Evolutionary conservation across 352 stramenopile genomes (phyloP).

Genomic region (Globisporangium acanthophoron): DNA sequence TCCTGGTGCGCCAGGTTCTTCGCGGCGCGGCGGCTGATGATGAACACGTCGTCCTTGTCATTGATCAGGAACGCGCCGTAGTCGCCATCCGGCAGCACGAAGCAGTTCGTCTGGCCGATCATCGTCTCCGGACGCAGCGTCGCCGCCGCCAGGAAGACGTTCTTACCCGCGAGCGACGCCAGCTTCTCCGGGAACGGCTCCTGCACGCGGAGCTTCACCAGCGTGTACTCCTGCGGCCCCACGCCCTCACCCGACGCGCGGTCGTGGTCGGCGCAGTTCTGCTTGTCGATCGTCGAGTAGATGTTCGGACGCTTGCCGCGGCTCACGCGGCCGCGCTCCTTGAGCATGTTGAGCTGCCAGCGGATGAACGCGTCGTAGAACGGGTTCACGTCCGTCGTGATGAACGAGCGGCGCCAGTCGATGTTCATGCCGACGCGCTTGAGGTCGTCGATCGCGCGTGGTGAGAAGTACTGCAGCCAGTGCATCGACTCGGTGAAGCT

Average conservation of each 20-base stretch:
- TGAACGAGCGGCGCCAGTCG: conserved; percentile 99
- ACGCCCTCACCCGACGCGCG: conserved; percentile 97
- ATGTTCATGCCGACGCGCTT: conserved; percentile 96
- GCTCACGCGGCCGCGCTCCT: conserved; percentile 82
- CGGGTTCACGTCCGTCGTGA: conserved; percentile 98
- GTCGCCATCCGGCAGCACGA: conserved; percentile 97
- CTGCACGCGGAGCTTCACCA: conserved; percentile 96
- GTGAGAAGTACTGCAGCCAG: conserved; percentile 99
- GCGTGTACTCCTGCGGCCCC: conserved; percentile 98
- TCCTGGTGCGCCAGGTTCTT: conserved; percentile 96
- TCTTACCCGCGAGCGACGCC: conserved; percentile 71
- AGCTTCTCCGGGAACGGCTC: conserved; percentile 80
- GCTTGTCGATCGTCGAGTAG: conserved; percentile 97
- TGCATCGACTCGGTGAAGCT: conserved; percentile 96
- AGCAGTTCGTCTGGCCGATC: conserved; percentile 99
- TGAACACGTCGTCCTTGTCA: conserved; percentile 92
- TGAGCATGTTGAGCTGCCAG: conserved; percentile 98
- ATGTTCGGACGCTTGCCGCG: conserved; percentile 98
- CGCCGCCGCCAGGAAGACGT: conserved; percentile 96
- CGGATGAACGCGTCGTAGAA: conserved; percentile 99
- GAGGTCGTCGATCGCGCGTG: conserved; percentile 94
- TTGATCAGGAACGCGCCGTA: conserved; percentile 98
- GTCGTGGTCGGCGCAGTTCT: conserved; percentile 99
- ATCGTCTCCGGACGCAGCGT: conserved; percentile 99
- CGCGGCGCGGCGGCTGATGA: conserved; percentile 92